Percentiles rank a stretch among this genome's conserved stretches.
phyloP scores from a whole-genome alignment of 2,329 filamentous ascomycete species.

The Tolypocladium endophyticum region DNA sequence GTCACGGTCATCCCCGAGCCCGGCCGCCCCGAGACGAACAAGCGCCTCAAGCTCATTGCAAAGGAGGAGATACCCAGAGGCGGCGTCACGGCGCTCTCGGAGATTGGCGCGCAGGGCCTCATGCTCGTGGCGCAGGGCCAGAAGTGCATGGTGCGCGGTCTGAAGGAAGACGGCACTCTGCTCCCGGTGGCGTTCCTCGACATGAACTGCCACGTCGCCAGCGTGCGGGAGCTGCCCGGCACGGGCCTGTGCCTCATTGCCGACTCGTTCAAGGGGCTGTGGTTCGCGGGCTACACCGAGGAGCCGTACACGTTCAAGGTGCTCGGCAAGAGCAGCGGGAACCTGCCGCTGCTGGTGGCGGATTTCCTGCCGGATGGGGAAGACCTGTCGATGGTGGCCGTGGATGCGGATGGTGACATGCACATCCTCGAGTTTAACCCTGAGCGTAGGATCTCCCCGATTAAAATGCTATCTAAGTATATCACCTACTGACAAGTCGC shows the following conservation, averaged over 20 bases:
- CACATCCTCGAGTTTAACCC: conserved; percentile 91
- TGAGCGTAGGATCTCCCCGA: conserved; percentile 54
- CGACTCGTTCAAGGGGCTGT: conserved; percentile 86
- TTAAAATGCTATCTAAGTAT: too few relatives aligned
- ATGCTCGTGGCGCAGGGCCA: conserved; percentile 88
- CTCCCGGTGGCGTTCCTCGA: conserved; percentile 95
- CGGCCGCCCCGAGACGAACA: conserved; percentile 73
- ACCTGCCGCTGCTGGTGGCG: conserved; percentile 67
- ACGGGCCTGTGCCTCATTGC: conserved; percentile 82
- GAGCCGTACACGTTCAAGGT: conserved; percentile 94
- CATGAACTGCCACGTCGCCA: conserved; percentile 86
- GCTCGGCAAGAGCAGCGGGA: conserved; percentile 75
- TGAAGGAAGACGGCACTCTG: conserved; percentile 90
- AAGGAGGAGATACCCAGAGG: conserved; percentile 88
- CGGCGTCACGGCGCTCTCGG: conserved; percentile 76
- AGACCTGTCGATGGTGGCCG: conserved; percentile 70
- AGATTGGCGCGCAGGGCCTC: conserved; percentile 78
- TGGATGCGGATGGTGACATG: conserved; percentile 76
- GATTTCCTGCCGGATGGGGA: conserved; percentile 84
- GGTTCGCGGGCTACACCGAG: conserved; percentile 94
- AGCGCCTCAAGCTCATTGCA: conserved; percentile 73
- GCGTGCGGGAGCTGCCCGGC: conserved; percentile 71
- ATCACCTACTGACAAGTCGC: neutral
- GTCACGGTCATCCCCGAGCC: conserved; percentile 87
- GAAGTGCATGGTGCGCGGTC: conserved; percentile 91